Evolutionary conservation across 441 rosid species (phyloP).

Genomic region (Erodium moschatum): DNA sequence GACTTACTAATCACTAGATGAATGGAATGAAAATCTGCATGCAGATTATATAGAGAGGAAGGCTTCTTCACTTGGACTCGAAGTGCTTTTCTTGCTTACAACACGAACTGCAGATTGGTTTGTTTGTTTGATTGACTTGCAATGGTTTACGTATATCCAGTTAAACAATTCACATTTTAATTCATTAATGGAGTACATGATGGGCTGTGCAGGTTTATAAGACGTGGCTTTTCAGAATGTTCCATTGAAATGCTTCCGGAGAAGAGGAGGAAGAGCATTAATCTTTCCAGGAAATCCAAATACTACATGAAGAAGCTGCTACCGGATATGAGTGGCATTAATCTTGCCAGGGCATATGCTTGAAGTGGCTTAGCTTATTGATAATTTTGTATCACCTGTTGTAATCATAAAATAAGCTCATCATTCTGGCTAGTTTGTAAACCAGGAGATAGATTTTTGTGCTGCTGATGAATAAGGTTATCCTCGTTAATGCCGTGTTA

Average conservation of each 20-base stretch:
- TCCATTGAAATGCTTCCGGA: constrained; percentile 58
- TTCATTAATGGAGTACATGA: too few relatives aligned
- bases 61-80: constrained; percentile 61
- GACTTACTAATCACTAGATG: background rate
- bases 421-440: too few relatives aligned
- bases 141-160: background rate
- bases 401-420: too few relatives aligned
- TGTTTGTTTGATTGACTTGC: background rate
- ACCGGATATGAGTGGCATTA: constrained; percentile 62
- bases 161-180: too few relatives aligned
- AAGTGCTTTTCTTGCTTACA: constrained; percentile 67
- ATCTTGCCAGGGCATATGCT: constrained; percentile 26
- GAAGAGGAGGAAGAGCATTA: constrained; percentile 55
- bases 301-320: constrained; percentile 70
- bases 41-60: constrained; percentile 73
- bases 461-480: too few relatives aligned
- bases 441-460: too few relatives aligned
- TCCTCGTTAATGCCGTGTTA: too few relatives aligned
- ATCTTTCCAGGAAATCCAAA: constrained; percentile 68
- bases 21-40: constrained; percentile 25
- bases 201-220: constrained; percentile 46
- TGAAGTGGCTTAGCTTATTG: constrained; percentile 9
- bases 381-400: too few relatives aligned
- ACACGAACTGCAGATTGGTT: constrained; percentile 91
- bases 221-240: constrained; percentile 76